Percentiles rank a stretch among this genome's conserved stretches.
These are phyloP conservation scores for Coelastrella sp. DNA, from an alignment of 139 green algal genomes.

Conservation along the genomic window DNA sequence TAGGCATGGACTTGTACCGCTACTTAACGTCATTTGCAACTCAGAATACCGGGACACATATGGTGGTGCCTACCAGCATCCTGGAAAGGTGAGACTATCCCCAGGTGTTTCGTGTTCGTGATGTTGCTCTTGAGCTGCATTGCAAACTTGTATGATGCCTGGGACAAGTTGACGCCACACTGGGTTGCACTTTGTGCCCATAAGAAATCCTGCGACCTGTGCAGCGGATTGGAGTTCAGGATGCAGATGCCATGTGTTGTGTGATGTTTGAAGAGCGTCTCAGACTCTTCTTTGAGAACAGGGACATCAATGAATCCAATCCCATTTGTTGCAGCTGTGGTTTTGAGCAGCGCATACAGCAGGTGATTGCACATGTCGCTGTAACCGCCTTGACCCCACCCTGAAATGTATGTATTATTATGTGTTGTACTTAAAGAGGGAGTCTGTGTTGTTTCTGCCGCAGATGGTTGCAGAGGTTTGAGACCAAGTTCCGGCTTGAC, in stretches of 20 bases:
- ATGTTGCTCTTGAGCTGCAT: background rate
- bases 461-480: constrained; percentile 65
- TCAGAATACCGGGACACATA: constrained; percentile 52
- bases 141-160: background rate
- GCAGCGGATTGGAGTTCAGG: too few relatives aligned
- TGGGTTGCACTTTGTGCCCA: too few relatives aligned
- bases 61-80: constrained; percentile 63
- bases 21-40: constrained; percentile 70
- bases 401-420: background rate
- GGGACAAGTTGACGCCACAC: too few relatives aligned
- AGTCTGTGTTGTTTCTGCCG: background rate
- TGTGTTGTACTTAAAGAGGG: background rate
- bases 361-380: too few relatives aligned
- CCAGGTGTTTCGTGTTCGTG: background rate
- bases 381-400: background rate
- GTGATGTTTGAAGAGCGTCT: too few relatives aligned
- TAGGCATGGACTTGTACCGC: constrained; percentile 68
- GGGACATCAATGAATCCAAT: too few relatives aligned
- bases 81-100: constrained; percentile 56
- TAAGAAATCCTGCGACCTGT: too few relatives aligned
- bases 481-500: constrained; percentile 66
- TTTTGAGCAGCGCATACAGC: too few relatives aligned
- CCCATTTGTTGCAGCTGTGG: too few relatives aligned
- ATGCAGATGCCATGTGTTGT: too few relatives aligned
- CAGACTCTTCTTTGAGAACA: too few relatives aligned